Evolutionary conservation across 2,329 filamentous ascomycete genomes (phyloP).

Genomic region (Triangularia setosa): DNA sequence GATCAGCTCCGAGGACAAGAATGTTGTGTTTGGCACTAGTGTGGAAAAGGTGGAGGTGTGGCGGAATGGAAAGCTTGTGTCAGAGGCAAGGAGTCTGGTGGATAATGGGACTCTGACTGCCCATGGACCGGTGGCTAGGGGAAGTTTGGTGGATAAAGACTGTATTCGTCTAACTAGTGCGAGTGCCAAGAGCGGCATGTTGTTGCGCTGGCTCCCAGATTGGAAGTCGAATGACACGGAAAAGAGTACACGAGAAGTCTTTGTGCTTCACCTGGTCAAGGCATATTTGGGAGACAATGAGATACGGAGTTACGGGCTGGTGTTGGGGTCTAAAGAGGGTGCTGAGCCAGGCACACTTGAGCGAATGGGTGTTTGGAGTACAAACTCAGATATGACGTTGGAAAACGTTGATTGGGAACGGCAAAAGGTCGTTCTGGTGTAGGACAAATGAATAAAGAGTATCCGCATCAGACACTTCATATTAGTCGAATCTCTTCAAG

Average conservation of each 20-base stretch:
- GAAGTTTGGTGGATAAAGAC: not conserved
- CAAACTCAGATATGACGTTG: not conserved
- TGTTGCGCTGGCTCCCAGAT: not conserved
- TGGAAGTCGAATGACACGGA: not conserved
- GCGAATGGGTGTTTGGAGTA: not conserved
- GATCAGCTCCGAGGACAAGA: not conserved
- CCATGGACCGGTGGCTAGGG: not conserved
- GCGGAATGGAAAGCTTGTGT: not conserved
- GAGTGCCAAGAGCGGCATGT: not conserved
- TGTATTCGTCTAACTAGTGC: not conserved
- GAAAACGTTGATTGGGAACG: not conserved
- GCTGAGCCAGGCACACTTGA: not conserved
- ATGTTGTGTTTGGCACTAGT: not conserved
- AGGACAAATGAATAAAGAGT: too few relatives aligned
- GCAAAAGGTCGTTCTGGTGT: not conserved
- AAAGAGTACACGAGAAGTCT: not conserved
- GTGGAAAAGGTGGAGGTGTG: not conserved
- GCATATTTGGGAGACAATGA: not conserved
- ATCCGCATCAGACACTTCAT: too few relatives aligned
- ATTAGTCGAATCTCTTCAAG: too few relatives aligned
- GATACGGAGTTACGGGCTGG: not conserved
- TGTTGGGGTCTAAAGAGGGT: not conserved
- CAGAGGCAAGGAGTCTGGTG: not conserved
- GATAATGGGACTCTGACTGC: not conserved
- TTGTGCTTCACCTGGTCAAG: not conserved